A percentile compares a stretch with the other conserved stretches of the same genome.
Evolutionary conservation across 345 rosid genomes (phyloP).

Genomic region (Brassica nigra): DNA sequence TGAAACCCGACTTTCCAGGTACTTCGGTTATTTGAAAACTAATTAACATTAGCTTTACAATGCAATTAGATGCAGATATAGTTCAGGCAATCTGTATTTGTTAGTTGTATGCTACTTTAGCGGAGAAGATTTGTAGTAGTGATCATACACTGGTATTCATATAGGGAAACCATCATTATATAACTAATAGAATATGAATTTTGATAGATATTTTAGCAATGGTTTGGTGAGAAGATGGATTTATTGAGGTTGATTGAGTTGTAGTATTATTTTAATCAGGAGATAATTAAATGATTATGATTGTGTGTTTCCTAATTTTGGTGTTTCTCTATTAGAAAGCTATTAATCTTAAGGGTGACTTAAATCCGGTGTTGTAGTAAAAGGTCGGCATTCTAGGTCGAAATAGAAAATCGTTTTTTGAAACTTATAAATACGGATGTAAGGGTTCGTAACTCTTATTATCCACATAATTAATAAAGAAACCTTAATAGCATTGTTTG

Average conservation of each 20-base stretch:
- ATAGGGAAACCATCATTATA: not conserved
- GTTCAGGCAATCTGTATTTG: not conserved
- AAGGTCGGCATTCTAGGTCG: not conserved
- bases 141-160: not conserved
- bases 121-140: not conserved
- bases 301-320: not conserved
- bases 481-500: not conserved
- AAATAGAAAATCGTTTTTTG: not conserved
- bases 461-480: not conserved
- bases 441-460: not conserved
- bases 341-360: not conserved
- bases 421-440: not conserved
- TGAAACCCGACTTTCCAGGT: slow-evolving; percentile 45
- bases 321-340: not conserved
- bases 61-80: not conserved
- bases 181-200: not conserved
- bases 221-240: not conserved
- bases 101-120: not conserved
- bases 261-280: not conserved
- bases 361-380: not conserved
- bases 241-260: slow-evolving; percentile 5
- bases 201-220: not conserved
- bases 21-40: slow-evolving; percentile 7
- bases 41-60: slow-evolving; percentile 16
- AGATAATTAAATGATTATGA: not conserved